Base-by-base conservation (phyloP, 1,284 basidiomycete genomes). In the Naganishia sp. region DNA sequence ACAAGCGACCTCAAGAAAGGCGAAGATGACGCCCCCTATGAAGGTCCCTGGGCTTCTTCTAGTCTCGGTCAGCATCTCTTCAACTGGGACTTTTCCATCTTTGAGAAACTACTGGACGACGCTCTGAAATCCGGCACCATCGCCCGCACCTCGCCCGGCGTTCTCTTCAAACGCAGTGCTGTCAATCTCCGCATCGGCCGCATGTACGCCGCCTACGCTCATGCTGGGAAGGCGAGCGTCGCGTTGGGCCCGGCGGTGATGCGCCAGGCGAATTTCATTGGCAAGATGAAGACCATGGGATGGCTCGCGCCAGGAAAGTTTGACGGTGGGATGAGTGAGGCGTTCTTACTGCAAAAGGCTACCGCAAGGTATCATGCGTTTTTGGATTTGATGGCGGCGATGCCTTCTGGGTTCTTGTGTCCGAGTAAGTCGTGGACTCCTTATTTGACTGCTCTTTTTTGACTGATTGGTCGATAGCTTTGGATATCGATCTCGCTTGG, bases 401-500 rank as follows among this genome's bases (percentile, higher is more conserved):
- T 61, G 43, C 67, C 67, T 7, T 52, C 21, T 0, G 64, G 60
- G 7, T 65, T 68, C 31, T 52, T 68, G 31, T 64, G 64, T 55
- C 64, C 67, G 16, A 68, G 69, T 68, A 11, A 46, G 69, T 46
- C 6, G 44, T 10, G 18, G 21, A 15, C 10, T 10, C 10, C 16
- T 15, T 0, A 16, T 46, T 16, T 15, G 7, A 21, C 6, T 6
- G 15, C 44, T 21, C 21, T 16, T 0, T 53, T 13, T 21, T 21
- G 28, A 13, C 55, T 44, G 33, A 16, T 60, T 28, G 28, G 56
- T 52, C 56, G 48, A 68, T 70, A 16, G 70, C 73, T 3, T 55
- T 74, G 28, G 78, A 79, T 57, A 77, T 80, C 56, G 77, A 78
- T 61, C 70, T 79, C 25, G 74, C 74, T 7, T 79, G 78, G 78